A percentile compares a stretch with the other conserved stretches of the same genome.
Conservation (phyloP, 2,329 filamentous ascomycete genomes). For the Trichoderma sp. region DNA sequence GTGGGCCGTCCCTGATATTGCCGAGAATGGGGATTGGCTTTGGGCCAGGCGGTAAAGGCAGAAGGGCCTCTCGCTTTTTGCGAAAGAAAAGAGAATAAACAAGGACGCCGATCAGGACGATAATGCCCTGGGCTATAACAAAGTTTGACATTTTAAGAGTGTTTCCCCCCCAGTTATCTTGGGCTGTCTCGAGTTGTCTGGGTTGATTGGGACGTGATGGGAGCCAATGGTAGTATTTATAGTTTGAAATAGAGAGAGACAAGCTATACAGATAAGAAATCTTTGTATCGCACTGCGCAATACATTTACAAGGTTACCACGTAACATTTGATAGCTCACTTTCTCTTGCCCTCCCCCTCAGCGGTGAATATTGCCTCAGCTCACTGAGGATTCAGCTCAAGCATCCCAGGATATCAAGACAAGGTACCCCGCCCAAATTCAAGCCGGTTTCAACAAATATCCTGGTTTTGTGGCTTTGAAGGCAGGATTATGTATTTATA, state of each 20-base stretch:
- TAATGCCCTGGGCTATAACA: not conserved
- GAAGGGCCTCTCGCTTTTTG: not conserved
- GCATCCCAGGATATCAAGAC: too few relatives aligned
- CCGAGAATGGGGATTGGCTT: constrained; percentile 43
- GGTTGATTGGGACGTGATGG: not conserved
- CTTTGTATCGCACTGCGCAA: too few relatives aligned
- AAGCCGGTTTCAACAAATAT: not conserved
- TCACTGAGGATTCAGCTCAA: not conserved
- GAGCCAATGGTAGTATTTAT: not conserved
- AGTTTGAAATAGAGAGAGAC: too few relatives aligned
- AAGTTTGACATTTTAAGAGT: not conserved
- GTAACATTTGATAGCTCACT: too few relatives aligned
- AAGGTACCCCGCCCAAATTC: not conserved
- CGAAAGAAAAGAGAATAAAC: constrained; percentile 3
- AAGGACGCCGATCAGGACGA: not conserved
- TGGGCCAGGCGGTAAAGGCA: constrained; percentile 31
- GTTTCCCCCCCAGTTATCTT: not conserved
- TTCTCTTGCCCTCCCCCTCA: too few relatives aligned
- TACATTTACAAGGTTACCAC: too few relatives aligned
- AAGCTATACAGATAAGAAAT: too few relatives aligned
- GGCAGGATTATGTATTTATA: not conserved
- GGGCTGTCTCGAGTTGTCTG: not conserved
- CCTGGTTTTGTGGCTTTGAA: not conserved
- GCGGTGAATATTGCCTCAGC: not conserved
- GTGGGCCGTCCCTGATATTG: constrained; percentile 47